A percentile compares a stretch with the other conserved stretches of the same genome.
phyloP scores from a whole-genome alignment of 805 yeast species.

The Starmera dryadoides region DNA sequence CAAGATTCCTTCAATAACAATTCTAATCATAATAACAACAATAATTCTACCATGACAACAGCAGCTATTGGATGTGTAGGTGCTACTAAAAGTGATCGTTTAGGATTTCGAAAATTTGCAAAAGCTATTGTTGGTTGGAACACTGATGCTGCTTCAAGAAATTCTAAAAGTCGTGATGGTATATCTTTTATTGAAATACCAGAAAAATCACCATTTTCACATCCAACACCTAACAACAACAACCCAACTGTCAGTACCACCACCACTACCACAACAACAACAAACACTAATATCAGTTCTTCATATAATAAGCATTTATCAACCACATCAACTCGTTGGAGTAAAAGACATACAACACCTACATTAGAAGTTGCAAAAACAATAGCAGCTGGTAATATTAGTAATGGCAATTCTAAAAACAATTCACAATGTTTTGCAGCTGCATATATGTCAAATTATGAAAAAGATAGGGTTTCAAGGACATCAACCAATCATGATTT shows the following conservation, averaged over 20 bases:
- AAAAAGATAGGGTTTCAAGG: no score
- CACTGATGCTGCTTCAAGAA: not conserved
- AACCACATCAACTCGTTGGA: not conserved
- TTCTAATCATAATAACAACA: not conserved
- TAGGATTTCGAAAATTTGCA: constrained; percentile 12
- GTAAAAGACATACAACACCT: not conserved
- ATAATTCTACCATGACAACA: not conserved
- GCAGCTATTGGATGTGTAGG: constrained; percentile 2
- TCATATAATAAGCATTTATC: no score
- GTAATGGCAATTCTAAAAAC: not conserved
- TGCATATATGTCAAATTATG: no score
- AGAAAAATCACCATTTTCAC: not conserved
- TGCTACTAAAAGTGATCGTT: constrained; percentile 4
- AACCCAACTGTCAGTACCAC: not conserved
- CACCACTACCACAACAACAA: not conserved
- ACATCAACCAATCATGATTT: no score
- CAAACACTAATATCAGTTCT: not conserved
- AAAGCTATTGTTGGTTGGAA: constrained; percentile 8
- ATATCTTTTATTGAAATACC: not conserved
- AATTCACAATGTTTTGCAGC: no score
- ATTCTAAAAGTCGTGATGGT: not conserved
- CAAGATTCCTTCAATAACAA: not conserved
- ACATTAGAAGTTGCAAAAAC: not conserved
- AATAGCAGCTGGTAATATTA: no score
- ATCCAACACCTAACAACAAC: not conserved